Percentiles rank a stretch among this genome's conserved stretches.
phyloP scores from a whole-genome alignment of 2,329 filamentous ascomycete genomes.

The Xylaria hypoxylon region DNA sequence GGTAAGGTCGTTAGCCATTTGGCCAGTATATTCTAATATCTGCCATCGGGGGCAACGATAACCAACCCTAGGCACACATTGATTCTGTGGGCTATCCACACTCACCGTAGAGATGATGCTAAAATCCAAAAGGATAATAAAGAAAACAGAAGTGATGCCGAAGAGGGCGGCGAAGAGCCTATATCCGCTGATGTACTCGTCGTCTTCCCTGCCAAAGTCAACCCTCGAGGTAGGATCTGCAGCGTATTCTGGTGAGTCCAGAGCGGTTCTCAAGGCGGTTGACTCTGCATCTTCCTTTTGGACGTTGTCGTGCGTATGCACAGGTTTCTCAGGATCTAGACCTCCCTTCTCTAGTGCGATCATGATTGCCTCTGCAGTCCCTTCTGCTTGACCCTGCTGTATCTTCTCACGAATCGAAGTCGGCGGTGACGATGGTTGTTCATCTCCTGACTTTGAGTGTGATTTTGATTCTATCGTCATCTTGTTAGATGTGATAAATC shows the following conservation, averaged over 20 bases:
- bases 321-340: slow-evolving; percentile 1
- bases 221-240: neutral
- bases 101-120: slow-evolving; percentile 22
- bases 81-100: neutral
- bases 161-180: slow-evolving; percentile 19
- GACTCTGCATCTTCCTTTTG: too few species aligned
- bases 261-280: too few species aligned
- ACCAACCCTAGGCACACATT: neutral
- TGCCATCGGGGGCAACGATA: neutral
- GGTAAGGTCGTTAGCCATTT: neutral
- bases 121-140: slow-evolving; percentile 23
- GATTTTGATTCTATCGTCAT: too few species aligned
- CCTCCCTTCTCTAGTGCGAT: neutral
- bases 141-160: slow-evolving; percentile 19
- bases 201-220: slow-evolving; percentile 16
- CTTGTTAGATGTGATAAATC: too few species aligned
- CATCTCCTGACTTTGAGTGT: too few species aligned
- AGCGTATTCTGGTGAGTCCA: too few species aligned
- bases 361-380: neutral
- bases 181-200: slow-evolving; percentile 23
- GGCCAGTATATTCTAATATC: neutral
- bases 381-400: neutral
- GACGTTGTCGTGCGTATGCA: neutral
- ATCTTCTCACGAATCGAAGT: neutral
- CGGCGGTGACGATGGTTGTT: neutral